Base-by-base conservation (phyloP, 768 basidiomycete species). In the Lactarius hengduanensis region DNA sequence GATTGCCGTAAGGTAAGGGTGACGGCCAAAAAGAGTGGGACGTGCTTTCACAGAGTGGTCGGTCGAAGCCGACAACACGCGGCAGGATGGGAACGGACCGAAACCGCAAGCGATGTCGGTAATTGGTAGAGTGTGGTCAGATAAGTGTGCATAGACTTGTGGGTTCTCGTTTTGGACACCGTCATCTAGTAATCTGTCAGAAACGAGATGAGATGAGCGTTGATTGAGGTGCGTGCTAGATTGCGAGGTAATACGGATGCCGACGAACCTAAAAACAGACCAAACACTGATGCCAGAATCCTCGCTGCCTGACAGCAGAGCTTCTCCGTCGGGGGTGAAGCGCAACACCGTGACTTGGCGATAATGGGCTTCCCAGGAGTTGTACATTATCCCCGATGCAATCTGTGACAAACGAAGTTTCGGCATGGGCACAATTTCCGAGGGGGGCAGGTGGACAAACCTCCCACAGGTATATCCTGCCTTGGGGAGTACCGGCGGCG, bases 381-480 rank as follows among this genome's bases (percentile, higher is more conserved):
- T 87, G 80, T 88, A 94, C 56, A 98, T 79, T 61, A 96, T 88
- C n/a, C 96, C 96, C n/a, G 96, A 97, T 11, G 90, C 82, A 70
- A 94, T 81, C 94, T 97, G 70, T 73, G 65, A 61, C 66, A 62
- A 28, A 58, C 54, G n/a, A 65, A 22, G 64, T 56, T 8, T 41
- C 36, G 58, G 5, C 11, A 34, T 64, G 36, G 32, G 66, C 13
- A 50, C 40, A 20, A 63, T 26, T 62, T 34, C 26, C 15, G 55
- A 47, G 32, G 13, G 20, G 56, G 18, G 30, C 40, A 53, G 50
- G 30, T 40, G 30, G 38, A 83, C 87, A 72, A 70, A 89, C 95
- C 91, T 98, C 96, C 97, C 97, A 99, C 1, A 99, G 78, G 73
- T 96, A 96, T 72, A 98, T 84, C 61, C 95, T 86, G 36, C 97